Percentiles rank a stretch among this genome's conserved stretches.
Conservation (phyloP, 306 rosid species). For the Glycine soja region DNA sequence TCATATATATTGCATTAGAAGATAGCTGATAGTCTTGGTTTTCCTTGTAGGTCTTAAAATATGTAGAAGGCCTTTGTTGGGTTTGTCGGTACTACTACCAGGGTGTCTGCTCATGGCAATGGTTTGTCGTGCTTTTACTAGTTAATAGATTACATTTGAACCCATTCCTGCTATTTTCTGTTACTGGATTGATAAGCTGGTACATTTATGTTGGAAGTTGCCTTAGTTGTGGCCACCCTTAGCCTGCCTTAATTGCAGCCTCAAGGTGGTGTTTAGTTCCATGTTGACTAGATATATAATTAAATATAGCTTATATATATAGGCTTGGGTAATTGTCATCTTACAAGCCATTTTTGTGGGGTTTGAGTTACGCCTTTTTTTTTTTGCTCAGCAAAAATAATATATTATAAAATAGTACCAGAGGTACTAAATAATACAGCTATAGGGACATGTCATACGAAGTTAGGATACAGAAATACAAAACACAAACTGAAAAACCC, state of each 20-base stretch:
- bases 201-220: not conserved
- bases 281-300: not conserved
- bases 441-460: too few species aligned
- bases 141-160: slow-evolving; percentile 23
- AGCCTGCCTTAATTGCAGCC: not conserved
- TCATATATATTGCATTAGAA: slow-evolving; percentile 37
- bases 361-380: not conserved
- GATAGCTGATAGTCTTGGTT: slow-evolving; percentile 40
- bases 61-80: slow-evolving; percentile 98
- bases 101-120: slow-evolving; percentile 98
- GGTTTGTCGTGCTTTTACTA: slow-evolving; percentile 61
- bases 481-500: too few species aligned
- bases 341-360: not conserved
- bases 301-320: not conserved
- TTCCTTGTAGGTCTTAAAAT: slow-evolving; percentile 78
- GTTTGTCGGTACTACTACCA: slow-evolving; percentile 95
- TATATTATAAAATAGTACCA: too few species aligned
- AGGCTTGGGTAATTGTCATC: not conserved
- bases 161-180: slow-evolving; percentile 17
- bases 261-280: not conserved
- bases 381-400: too few species aligned
- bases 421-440: too few species aligned
- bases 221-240: not conserved
- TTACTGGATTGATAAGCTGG: slow-evolving; percentile 10
- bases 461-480: too few species aligned